A percentile compares a stretch with the other conserved stretches of the same genome.
phyloP scores from a whole-genome alignment of 305 asterid species.

The Fraxinus greggii region DNA sequence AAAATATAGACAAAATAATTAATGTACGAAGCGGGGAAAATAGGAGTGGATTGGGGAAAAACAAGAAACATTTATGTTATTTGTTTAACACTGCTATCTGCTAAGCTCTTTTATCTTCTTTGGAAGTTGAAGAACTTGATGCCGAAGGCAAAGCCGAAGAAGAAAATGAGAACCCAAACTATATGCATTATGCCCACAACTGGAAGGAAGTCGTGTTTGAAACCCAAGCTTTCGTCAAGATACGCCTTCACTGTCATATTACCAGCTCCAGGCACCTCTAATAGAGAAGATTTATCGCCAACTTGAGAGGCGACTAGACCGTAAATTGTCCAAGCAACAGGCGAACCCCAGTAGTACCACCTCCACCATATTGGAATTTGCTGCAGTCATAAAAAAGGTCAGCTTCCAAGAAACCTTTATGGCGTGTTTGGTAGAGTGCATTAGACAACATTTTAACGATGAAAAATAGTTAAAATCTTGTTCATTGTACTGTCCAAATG shows the following conservation, averaged over 20 bases:
- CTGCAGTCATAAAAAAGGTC: slow-evolving; percentile 21
- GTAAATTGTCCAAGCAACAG: slow-evolving; percentile 51
- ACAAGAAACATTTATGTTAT: background rate
- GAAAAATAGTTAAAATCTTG: background rate
- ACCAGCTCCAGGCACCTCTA: slow-evolving; percentile 44
- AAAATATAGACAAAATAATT: background rate
- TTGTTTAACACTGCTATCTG: background rate
- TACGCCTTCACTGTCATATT: slow-evolving; percentile 30
- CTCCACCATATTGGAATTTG: slow-evolving; percentile 62
- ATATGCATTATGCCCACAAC: slow-evolving; percentile 38
- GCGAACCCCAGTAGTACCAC: slow-evolving; percentile 58
- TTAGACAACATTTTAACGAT: background rate
- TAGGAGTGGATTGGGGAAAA: background rate
- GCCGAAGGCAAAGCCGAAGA: slow-evolving; percentile 35
- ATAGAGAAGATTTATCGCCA: slow-evolving; percentile 28
- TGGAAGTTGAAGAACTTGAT: slow-evolving; percentile 53
- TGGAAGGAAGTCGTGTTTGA: slow-evolving; percentile 37
- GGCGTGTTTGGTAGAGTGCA: background rate
- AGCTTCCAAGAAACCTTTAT: background rate
- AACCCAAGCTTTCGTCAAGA: slow-evolving; percentile 37
- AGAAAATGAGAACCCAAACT: slow-evolving; percentile 37
- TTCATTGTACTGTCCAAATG: background rate
- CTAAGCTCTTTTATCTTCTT: slow-evolving; percentile 31
- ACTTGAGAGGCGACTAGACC: slow-evolving; percentile 44
- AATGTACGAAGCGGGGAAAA: background rate